A percentile compares a stretch with the other conserved stretches of the same genome.
phyloP scores from a whole-genome alignment of 2,329 filamentous ascomycete species.

The Epichloe coenophiala region DNA sequence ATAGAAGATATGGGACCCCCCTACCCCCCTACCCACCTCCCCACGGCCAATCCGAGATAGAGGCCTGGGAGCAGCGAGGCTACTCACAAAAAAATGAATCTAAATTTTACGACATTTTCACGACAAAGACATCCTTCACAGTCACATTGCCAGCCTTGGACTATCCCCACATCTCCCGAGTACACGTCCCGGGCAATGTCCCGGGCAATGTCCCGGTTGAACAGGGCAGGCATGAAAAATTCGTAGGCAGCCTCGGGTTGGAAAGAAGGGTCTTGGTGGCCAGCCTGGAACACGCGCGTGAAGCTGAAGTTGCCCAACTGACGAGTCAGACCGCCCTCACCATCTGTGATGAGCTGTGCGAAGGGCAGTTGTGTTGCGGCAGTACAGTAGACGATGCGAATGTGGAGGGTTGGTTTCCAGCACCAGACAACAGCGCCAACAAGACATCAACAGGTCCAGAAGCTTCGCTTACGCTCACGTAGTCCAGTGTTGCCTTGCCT shows the following conservation, averaged over 20 bases:
- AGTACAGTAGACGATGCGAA: no score
- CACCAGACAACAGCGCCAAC: neutral
- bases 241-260: slow-evolving; percentile 44
- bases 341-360: slow-evolving; percentile 6
- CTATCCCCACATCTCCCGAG: slow-evolving; percentile 34
- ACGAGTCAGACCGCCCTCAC: slow-evolving; percentile 50
- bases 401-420: neutral
- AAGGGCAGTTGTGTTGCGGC: no score
- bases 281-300: slow-evolving; percentile 50
- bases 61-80: no score
- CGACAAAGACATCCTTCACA: slow-evolving; percentile 20
- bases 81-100: no score
- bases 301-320: slow-evolving; percentile 64
- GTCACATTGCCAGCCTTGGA: slow-evolving; percentile 18
- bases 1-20: no score
- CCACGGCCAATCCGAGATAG: no score
- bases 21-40: no score
- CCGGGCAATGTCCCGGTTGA: slow-evolving; percentile 34
- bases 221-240: slow-evolving; percentile 45
- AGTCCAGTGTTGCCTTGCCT: neutral
- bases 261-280: slow-evolving; percentile 47
- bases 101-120: neutral
- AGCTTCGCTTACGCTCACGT: slow-evolving; percentile 1
- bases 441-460: neutral
- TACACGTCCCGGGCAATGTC: slow-evolving; percentile 44